These are phyloP conservation scores for Aspergillus tamarii DNA, from an alignment of 2,329 filamentous ascomycete species.

Conservation along the genomic window DNA sequence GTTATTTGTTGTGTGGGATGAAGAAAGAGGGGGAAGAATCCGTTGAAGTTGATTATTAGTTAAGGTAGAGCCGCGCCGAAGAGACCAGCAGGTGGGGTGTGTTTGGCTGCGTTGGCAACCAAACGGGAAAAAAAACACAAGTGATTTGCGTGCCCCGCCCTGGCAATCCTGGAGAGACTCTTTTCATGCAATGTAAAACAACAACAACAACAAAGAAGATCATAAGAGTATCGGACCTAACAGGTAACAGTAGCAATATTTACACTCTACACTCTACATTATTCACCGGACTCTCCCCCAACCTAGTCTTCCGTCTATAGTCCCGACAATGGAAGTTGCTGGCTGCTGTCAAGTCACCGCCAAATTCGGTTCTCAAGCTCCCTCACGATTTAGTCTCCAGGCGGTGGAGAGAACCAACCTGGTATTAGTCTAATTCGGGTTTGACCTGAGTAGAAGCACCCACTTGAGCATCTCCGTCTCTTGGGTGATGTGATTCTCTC, in stretches of 20 bases:
- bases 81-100: neutral
- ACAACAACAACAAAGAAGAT: neutral
- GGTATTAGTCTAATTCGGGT: neutral
- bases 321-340: neutral
- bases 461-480: conserved; percentile 1
- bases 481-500: neutral
- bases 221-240: neutral
- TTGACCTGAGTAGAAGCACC: neutral
- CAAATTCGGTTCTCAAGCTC: neutral
- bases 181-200: neutral
- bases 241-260: too few relatives aligned
- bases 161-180: neutral
- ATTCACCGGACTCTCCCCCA: neutral
- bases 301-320: neutral
- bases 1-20: conserved; percentile 15
- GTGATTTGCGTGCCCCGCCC: neutral
- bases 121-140: conserved; percentile 1
- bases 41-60: conserved; percentile 3
- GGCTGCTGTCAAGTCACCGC: neutral
- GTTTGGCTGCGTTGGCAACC: neutral
- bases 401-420: neutral
- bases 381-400: neutral
- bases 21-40: neutral
- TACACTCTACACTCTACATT: too few relatives aligned
- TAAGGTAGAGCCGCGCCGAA: neutral